phyloP scores from a whole-genome alignment of 495 filamentous ascomycete species.

The Talaromyces adpressus region DNA sequence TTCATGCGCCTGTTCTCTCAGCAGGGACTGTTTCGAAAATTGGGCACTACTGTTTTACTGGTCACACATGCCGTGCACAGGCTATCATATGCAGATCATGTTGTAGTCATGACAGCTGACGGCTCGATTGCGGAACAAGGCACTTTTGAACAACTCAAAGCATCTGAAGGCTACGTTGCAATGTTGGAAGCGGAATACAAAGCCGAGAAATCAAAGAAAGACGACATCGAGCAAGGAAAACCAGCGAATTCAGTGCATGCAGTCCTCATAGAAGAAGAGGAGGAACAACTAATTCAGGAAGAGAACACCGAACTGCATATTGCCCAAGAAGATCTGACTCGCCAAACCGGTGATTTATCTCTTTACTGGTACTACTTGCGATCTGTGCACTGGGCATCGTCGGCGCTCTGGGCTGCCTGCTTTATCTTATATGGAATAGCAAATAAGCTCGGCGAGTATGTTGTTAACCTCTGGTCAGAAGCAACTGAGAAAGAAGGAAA shows the following conservation, averaged over 20 bases:
- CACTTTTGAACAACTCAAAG: conserved; percentile 36
- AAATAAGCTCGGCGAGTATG: neutral
- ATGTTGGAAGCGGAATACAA: conserved; percentile 2
- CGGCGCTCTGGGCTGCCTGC: neutral
- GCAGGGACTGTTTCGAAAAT: conserved; percentile 46
- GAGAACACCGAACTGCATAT: neutral
- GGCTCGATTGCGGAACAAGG: conserved; percentile 45
- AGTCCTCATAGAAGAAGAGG: neutral
- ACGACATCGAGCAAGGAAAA: neutral
- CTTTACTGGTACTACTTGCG: conserved; percentile 55
- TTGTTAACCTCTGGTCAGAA: conserved; percentile 2
- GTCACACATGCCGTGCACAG: conserved; percentile 27
- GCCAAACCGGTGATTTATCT: conserved; percentile 43
- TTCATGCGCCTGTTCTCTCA: conserved; percentile 48
- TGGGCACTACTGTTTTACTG: conserved; percentile 34
- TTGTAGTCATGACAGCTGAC: conserved; percentile 40
- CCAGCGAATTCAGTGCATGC: neutral
- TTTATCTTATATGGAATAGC: neutral
- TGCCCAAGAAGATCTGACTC: conserved; percentile 20
- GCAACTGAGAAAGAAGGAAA: neutral
- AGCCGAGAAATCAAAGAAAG: neutral
- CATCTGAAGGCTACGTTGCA: conserved; percentile 39
- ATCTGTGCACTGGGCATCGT: conserved; percentile 4
- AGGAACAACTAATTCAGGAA: neutral
- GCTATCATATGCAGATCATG: conserved; percentile 43